A percentile compares a stretch with the other conserved stretches of the same genome.
These are phyloP conservation scores for Sparassis latifolia DNA, from an alignment of 1,284 basidiomycete species.

Conservation along the genomic window DNA sequence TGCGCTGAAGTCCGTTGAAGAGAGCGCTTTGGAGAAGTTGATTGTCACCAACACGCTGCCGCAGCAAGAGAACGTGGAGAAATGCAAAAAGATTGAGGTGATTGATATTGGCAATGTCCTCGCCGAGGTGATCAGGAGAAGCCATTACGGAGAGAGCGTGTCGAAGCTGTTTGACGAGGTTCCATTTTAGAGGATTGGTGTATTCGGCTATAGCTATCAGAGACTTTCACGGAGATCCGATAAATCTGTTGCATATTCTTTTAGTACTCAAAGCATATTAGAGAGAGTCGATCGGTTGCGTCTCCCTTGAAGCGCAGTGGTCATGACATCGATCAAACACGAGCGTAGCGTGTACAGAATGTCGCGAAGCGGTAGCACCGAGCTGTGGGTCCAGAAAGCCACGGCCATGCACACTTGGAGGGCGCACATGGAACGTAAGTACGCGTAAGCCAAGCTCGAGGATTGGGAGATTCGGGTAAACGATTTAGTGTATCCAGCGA, in stretches of 20 bases:
- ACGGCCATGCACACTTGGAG: too few relatives aligned
- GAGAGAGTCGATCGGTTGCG: background rate
- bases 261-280: background rate
- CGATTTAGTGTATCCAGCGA: too few relatives aligned
- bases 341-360: too few relatives aligned
- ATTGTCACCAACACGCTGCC: conserved; percentile 99
- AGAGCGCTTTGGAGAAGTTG: conserved; percentile 85
- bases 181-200: conserved; percentile 50
- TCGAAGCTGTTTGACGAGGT: conserved; percentile 82
- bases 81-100: conserved; percentile 88
- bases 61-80: conserved; percentile 71
- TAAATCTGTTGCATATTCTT: background rate
- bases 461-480: too few relatives aligned
- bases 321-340: too few relatives aligned
- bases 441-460: too few relatives aligned
- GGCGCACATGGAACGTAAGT: too few relatives aligned
- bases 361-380: too few relatives aligned
- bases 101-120: conserved; percentile 94
- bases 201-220: too few relatives aligned
- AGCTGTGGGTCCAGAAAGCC: too few relatives aligned
- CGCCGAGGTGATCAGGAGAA: conserved; percentile 93
- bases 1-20: conserved; percentile 67
- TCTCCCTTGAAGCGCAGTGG: too few relatives aligned
- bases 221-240: background rate
- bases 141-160: conserved; percentile 81